Evolutionary conservation across 106 monocot species (phyloP), one percentile per base, ranked within the genome.

Genomic region (Agapanthus africanus): DNA sequence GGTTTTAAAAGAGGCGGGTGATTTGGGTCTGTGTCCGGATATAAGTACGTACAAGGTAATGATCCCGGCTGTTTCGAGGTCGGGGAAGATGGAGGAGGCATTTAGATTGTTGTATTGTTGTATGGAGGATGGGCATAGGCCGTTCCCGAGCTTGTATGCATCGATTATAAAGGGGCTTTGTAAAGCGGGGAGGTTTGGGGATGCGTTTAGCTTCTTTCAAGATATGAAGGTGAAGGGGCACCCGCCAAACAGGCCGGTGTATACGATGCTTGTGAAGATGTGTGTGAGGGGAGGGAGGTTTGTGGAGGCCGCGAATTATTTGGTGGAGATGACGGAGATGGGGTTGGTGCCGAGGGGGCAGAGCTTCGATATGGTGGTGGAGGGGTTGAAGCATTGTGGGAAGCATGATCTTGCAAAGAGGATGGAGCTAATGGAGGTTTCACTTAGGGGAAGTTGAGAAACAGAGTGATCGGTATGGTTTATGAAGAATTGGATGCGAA

Each of bases 191-290:
- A 79, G 91, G 61, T 95, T 91, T 64, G 77, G 63, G 6, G 95
- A 95, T 65, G 95, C 95, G 2, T 80, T 84, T 30, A 72, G 70
- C 21, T 90, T 99, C 59, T 93, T 99, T 69, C 69, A 59, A 0
- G 99, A 99, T 31, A 86, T 93, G 90, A 93, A 93, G 82, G 66
- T 10, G n/a, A 80, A 68, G 27, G 90, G 87, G 0, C 92, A 93
- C 70, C 86, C 82, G 4, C 85, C 92, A 0, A 90, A 90, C 62
- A 74, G 99, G 56, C 99, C 99, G 7, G 99, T 93, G 18, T 99
- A 99, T 49, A 90, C 87, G 4, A 99, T 99, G 99, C 74, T 93
- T 59, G 79, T 93, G 52, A 99, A 90, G 75, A 99, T 99, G 92
- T 99, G 87, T 63, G 81, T 79, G 54, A 61, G 99, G 56, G 90